phyloP scores from a whole-genome alignment of 2,329 filamentous ascomycete species.

The Colletotrichum liaoningense region DNA sequence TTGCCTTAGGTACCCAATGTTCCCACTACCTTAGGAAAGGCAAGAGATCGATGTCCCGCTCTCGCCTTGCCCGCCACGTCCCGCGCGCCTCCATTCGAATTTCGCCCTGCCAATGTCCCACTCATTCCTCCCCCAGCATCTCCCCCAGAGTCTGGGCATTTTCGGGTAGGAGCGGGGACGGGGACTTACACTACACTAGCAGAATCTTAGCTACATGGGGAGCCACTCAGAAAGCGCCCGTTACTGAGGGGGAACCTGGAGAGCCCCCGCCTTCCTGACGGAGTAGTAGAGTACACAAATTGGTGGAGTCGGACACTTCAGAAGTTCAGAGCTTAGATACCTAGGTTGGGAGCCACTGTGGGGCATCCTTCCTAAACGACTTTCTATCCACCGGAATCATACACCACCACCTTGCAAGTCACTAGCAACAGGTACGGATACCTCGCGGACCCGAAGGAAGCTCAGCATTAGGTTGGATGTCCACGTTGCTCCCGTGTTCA shows the following conservation, averaged over 20 bases:
- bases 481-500: not conserved
- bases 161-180: conserved; percentile 22
- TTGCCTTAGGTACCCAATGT: not conserved
- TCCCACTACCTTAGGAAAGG: conserved; percentile 12
- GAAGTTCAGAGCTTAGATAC: not conserved
- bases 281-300: not conserved
- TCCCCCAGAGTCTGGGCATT: conserved; percentile 1
- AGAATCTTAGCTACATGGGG: not conserved
- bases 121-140: conserved; percentile 5
- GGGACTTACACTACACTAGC: conserved; percentile 2
- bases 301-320: not conserved
- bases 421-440: not conserved
- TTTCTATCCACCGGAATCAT: conserved; percentile 7
- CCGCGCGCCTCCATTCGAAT: not conserved
- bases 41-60: not conserved
- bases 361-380: not conserved
- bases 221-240: not conserved
- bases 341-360: not conserved
- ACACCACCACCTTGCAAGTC: not conserved
- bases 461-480: not conserved
- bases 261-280: not conserved
- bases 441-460: not conserved
- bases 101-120: conserved; percentile 8
- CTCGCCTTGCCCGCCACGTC: conserved; percentile 7
- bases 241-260: not conserved